Base-by-base conservation (phyloP, 257 asterid genomes). In the Solanum tarijense region DNA sequence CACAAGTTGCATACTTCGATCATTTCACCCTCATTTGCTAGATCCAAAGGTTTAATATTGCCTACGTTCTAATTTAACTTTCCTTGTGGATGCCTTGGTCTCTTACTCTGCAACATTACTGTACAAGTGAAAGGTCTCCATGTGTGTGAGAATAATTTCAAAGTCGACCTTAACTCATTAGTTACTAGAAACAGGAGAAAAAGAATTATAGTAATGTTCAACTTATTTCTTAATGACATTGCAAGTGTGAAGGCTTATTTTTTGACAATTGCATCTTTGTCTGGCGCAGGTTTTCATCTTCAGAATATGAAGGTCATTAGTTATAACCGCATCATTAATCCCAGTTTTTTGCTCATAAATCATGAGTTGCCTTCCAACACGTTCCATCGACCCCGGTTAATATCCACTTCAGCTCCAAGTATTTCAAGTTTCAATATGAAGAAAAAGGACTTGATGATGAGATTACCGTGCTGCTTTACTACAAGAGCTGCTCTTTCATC, bases 361-460 rank as follows among this genome's bases (percentile, higher is more conserved):
- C 88, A 86, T 81, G 98, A 94, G 87, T 87, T 95, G 69, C 94
- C 98, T 82, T 88, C 92, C 84, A 89, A 93, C 84, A 90, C 88
- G 7, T 83, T 92, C 82, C 87, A 86, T 88, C 89, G 88, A 85
- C 89, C 90, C 27, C 92, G 85, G 13, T 83, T 89, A 72, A 39
- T 84, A 87, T 91, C 92, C 60, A 71, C 92, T 58, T 73, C 94
- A 23, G 78, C 93, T 58, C 88, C 87, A 12, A 88, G 92, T 75
- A 83, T 88, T 88, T 88, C 94, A 14, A 89, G 89, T 90, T 76
- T 38, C 75, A 73, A 81, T 87, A 88, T 68, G 85, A 91, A 86
- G 92, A 89, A 93, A 78, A 83, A 55, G 83, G 90, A 91, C 84
- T 62, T 91, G 65, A 91, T 89, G 25, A 91, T 90, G 92, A 90